These are phyloP conservation scores for Aureobasidium mangrovei DNA, from an alignment of 2,329 filamentous ascomycete genomes.

Conservation along the genomic window DNA sequence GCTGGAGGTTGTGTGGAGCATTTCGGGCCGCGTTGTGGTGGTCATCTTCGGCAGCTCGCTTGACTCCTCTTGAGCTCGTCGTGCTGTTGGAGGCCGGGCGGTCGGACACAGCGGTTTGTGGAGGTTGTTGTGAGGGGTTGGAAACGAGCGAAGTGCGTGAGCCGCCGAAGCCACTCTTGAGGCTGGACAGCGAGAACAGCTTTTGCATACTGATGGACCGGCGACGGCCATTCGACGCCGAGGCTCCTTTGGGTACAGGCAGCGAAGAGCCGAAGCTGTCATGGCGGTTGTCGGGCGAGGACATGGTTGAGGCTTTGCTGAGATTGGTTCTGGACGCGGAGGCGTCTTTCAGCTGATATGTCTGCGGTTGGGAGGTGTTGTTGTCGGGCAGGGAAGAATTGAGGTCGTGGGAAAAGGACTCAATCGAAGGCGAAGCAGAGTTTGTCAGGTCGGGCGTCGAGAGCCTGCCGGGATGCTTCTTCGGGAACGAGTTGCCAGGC, in stretches of 20 bases:
- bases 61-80: slow-evolving; percentile 11
- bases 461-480: slow-evolving; percentile 9
- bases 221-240: slow-evolving; percentile 12
- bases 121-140: slow-evolving; percentile 17
- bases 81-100: slow-evolving; percentile 8
- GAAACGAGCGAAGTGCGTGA: slow-evolving; percentile 25
- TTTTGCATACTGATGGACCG: slow-evolving; percentile 22
- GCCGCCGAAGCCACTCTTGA: slow-evolving; percentile 29
- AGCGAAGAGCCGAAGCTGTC: slow-evolving; percentile 21
- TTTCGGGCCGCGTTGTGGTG: slow-evolving; percentile 13
- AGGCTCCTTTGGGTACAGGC: slow-evolving; percentile 10
- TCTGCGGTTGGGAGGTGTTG: slow-evolving; percentile 7
- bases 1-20: slow-evolving; percentile 11
- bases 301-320: neutral
- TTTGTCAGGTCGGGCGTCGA: slow-evolving; percentile 9
- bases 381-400: slow-evolving; percentile 2
- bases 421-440: slow-evolving; percentile 3
- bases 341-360: slow-evolving; percentile 2
- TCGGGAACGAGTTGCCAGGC: slow-evolving; percentile 9
- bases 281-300: slow-evolving; percentile 5
- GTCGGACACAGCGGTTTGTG: slow-evolving; percentile 7
- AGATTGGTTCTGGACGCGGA: slow-evolving; percentile 14
- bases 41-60: slow-evolving; percentile 12
- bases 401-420: neutral
- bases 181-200: slow-evolving; percentile 25